A percentile compares a stretch with the other conserved stretches of the same genome.
Evolutionary conservation across 2,329 filamentous ascomycete species (phyloP).

Genomic region (Ophiosphaerella korrae): DNA sequence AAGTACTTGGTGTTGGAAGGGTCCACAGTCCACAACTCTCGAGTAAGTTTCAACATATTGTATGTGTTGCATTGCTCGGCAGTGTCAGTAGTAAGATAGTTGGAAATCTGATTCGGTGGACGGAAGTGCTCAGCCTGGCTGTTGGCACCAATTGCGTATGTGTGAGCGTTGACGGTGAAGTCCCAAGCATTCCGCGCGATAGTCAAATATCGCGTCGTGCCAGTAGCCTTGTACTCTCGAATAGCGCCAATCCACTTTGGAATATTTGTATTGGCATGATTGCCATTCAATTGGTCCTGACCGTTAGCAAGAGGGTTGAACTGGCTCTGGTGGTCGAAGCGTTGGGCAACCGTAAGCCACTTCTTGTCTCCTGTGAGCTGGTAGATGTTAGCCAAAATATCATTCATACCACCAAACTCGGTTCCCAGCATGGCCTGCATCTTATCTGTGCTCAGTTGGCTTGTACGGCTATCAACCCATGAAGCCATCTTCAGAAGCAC

Average conservation of each 20-base stretch:
- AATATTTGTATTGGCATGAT: conserved; percentile 61
- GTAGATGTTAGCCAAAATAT: conserved; percentile 56
- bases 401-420: conserved; percentile 62
- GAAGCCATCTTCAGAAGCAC: conserved; percentile 53
- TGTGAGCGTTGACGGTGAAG: conserved; percentile 53
- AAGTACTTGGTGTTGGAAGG: conserved; percentile 54
- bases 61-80: conserved; percentile 61
- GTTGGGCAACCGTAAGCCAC: conserved; percentile 55
- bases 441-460: conserved; percentile 48
- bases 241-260: conserved; percentile 61
- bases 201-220: conserved; percentile 51
- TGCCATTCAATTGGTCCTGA: conserved; percentile 53
- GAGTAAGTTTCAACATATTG: conserved; percentile 63
- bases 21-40: conserved; percentile 56
- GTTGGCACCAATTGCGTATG: conserved; percentile 61
- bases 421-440: conserved; percentile 58
- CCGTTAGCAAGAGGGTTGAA: conserved; percentile 55
- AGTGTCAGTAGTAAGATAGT: conserved; percentile 53
- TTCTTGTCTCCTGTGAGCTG: conserved; percentile 52
- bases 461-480: conserved; percentile 58
- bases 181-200: conserved; percentile 59
- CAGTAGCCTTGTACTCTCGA: conserved; percentile 57
- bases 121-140: conserved; percentile 61
- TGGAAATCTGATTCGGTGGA: conserved; percentile 53
- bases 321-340: conserved; percentile 57